Conservation (phyloP, 2,329 filamentous ascomycete species). For the Stachybotrys chlorohalonatus region DNA sequence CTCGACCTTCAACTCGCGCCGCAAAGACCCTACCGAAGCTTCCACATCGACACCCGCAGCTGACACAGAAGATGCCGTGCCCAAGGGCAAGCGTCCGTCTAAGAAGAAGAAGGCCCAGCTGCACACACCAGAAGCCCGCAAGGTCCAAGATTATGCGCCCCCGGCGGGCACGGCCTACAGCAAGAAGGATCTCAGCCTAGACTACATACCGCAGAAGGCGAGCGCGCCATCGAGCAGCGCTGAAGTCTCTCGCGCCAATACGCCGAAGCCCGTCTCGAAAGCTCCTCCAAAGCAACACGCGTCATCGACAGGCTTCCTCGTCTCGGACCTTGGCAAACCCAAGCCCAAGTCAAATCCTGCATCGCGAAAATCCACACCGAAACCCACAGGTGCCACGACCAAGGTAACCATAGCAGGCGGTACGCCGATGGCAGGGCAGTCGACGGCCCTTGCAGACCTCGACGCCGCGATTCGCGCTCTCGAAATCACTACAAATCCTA, state of each 20-base stretch:
- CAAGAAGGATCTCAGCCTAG: constrained; percentile 61
- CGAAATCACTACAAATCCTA: constrained; percentile 86
- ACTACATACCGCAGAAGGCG: constrained; percentile 56
- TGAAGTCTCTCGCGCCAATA: constrained; percentile 25
- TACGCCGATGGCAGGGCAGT: constrained; percentile 72
- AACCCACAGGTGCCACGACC: constrained; percentile 42
- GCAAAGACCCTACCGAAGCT: constrained; percentile 31
- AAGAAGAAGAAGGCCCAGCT: constrained; percentile 53
- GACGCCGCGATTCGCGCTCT: constrained; percentile 79
- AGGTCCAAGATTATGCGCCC: constrained; percentile 50
- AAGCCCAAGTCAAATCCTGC: constrained; percentile 45
- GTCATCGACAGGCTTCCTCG: constrained; percentile 62
- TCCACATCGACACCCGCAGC: constrained; percentile 7
- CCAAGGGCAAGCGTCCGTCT: constrained; percentile 36
- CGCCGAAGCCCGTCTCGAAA: constrained; percentile 27
- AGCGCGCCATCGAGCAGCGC: constrained; percentile 29
- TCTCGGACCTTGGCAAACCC: constrained; percentile 59
- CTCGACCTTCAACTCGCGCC: constrained; percentile 66
- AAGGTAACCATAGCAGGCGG: constrained; percentile 70
- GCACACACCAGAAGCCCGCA: constrained; percentile 55
- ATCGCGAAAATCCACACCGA: constrained; percentile 45
- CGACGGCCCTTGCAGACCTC: constrained; percentile 60
- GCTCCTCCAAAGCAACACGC: constrained; percentile 44
- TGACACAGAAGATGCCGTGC: constrained; percentile 30
- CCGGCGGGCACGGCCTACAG: constrained; percentile 62